Evolutionary conservation across 305 asterid species (phyloP).

Genomic region (Fraxinus dipetala): DNA sequence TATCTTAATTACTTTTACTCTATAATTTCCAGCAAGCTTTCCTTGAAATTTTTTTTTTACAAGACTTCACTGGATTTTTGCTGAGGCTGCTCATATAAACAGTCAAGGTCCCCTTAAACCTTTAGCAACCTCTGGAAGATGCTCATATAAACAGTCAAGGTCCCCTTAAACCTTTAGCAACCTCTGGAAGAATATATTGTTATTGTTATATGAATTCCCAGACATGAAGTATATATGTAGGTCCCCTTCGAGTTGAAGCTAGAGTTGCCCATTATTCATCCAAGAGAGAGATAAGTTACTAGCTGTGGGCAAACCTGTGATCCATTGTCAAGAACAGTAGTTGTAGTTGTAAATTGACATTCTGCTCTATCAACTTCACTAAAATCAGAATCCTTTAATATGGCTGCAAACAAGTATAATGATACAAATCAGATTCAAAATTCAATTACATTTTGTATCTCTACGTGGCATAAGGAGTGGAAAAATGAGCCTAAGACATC

Average conservation of each 20-base stretch:
- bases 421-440: conserved; percentile 1
- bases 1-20: neutral
- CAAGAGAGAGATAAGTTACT: conserved; percentile 1
- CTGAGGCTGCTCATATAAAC: neutral
- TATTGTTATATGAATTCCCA: neutral
- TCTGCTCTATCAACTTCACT: conserved; percentile 91
- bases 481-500: conserved; percentile 1
- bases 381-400: conserved; percentile 84
- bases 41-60: neutral
- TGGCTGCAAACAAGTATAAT: conserved; percentile 55
- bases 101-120: neutral
- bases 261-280: neutral
- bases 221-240: neutral
- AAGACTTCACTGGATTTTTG: neutral
- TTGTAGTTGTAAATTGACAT: conserved; percentile 88
- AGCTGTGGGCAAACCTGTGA: conserved; percentile 64
- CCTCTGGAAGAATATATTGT: neutral
- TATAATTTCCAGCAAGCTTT: neutral
- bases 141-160: neutral
- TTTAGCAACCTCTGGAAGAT: neutral
- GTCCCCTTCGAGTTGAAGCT: neutral
- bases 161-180: neutral
- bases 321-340: conserved; percentile 85
- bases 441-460: neutral
- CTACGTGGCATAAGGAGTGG: neutral